Base-by-base conservation (phyloP, 2,329 filamentous ascomycete species). In the Alternaria alternata region DNA sequence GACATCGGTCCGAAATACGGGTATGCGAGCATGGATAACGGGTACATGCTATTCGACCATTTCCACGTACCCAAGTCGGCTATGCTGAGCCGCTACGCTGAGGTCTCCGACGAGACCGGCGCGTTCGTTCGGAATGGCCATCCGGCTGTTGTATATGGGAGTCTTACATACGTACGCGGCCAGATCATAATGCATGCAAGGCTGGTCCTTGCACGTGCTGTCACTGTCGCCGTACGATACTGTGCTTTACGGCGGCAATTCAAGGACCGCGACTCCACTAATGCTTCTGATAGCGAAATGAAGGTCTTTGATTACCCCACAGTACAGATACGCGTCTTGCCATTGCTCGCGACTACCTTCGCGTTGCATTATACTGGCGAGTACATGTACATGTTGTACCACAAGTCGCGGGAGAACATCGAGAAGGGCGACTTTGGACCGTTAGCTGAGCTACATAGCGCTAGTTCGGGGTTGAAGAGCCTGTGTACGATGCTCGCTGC, bases 1-100 rank as follows among this genome's bases (percentile, higher is more conserved):
- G 83, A 86, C 61, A 85, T 86, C 64, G 84, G 84, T 3, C 82
- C 83, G n/a, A 86, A 85, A 58, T 85, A 85, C 66, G 84, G 83
- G 8, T 85, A 85, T 62, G 79, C 81, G 22, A 79, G 78, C 4
- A 84, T 84, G 83, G 82, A 85, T 59, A 85, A 85, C 57, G 83
- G 81, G 0, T 85, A 85, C 69, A 83, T 85, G 81, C 77, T 86
- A 5, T 85, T 85, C 71, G 72, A 85, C 58, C 74, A 82, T 42
- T 78, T 79, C 63, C 74, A 79, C 30, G 73, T 85, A 5, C 81
- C 82, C 12, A 81, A 83, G 69, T 81, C 79, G 38, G 82, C 82
- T 14, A 80, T 85, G 76, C 73, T 86, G 8, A 81, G 80, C 8
- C 78, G 81, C 30, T 85, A 85, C 68, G 83, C 80, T 1, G 74